Conservation (phyloP, 129 eudicot genomes). For the Ambrosia artemisiifolia region DNA sequence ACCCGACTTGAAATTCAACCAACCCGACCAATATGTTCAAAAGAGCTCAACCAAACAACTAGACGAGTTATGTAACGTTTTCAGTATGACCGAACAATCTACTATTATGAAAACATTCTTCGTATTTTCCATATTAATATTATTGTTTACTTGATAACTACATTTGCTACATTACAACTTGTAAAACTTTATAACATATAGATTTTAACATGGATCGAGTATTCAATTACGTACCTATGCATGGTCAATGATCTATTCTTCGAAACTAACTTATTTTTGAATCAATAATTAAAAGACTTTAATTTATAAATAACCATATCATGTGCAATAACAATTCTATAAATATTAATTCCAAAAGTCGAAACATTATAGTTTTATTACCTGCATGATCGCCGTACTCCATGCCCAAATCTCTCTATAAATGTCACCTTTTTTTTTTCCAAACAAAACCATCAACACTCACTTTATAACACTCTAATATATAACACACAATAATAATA, state of each 20-base stretch:
- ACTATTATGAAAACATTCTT: too few relatives aligned
- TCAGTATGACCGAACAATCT: too few relatives aligned
- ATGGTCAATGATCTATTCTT: neutral
- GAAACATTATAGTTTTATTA: slow-evolving; percentile 12
- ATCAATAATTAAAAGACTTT: neutral
- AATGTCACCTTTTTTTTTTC: slow-evolving; percentile 7
- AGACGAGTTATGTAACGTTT: too few relatives aligned
- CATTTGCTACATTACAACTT: neutral
- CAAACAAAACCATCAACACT: slow-evolving; percentile 13
- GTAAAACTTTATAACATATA: neutral
- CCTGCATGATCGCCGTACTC: slow-evolving; percentile 16
- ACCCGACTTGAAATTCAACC: too few relatives aligned
- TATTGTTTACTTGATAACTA: too few relatives aligned
- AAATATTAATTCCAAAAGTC: neutral
- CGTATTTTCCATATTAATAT: too few relatives aligned
- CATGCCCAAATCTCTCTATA: slow-evolving; percentile 22
- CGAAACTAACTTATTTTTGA: neutral
- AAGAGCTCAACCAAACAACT: too few relatives aligned
- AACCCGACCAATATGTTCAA: too few relatives aligned
- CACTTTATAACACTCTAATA: neutral
- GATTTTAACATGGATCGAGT: neutral
- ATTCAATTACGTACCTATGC: neutral
- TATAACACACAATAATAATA: too few relatives aligned
- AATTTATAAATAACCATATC: neutral
- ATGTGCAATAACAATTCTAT: neutral